Percentiles rank a stretch among this genome's conserved stretches.
These are phyloP conservation scores for Capronia americana DNA, from an alignment of 2,329 filamentous ascomycete species.

Conservation along the genomic window DNA sequence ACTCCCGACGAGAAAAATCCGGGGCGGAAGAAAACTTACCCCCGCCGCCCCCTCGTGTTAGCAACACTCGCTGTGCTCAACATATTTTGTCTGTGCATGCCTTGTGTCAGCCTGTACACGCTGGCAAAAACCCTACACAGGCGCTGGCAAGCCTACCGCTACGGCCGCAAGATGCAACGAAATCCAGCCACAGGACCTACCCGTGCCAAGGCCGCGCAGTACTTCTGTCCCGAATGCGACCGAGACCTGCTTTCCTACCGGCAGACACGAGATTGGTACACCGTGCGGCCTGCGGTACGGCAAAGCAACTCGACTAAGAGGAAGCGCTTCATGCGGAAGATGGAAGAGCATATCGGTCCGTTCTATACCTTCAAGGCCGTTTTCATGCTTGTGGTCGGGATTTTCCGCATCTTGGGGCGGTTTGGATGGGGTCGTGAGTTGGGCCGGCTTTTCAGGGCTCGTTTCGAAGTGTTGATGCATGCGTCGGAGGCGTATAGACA, in stretches of 20 bases:
- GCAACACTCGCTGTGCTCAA: background rate
- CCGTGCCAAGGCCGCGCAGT: background rate
- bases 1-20: background rate
- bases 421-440: background rate
- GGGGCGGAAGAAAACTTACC: background rate
- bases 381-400: background rate
- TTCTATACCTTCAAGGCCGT: background rate
- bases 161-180: background rate
- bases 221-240: background rate
- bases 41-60: background rate
- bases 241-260: background rate
- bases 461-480: background rate
- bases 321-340: background rate
- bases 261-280: background rate
- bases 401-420: background rate
- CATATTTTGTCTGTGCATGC: background rate
- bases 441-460: background rate
- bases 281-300: background rate
- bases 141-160: background rate
- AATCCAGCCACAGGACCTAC: background rate
- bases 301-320: background rate
- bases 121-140: background rate
- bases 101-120: background rate
- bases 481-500: background rate
- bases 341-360: background rate